A percentile compares a stretch with the other conserved stretches of the same genome.
Evolutionary conservation across 805 yeast genomes (phyloP).

Genomic region (Monosporozyma servazzii): DNA sequence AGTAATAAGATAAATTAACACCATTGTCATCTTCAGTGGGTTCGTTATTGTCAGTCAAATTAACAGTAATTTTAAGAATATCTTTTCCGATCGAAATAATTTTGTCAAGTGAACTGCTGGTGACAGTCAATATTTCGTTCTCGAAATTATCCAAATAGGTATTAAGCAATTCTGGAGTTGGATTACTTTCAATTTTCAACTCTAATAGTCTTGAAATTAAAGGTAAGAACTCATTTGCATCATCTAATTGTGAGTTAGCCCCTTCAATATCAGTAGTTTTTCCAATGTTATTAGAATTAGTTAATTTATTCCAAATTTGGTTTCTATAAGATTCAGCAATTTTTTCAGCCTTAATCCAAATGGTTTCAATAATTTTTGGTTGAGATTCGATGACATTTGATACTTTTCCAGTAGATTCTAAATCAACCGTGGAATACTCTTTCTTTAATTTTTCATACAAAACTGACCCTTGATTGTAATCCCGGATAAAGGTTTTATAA

Average conservation of each 20-base stretch:
- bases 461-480: slow-evolving; percentile 45
- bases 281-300: slow-evolving; percentile 10
- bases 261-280: neutral
- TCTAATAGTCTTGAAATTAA: slow-evolving; percentile 49
- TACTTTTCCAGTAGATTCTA: neutral
- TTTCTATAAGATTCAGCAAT: slow-evolving; percentile 47
- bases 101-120: slow-evolving; percentile 34
- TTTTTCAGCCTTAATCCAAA: slow-evolving; percentile 49
- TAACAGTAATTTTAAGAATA: slow-evolving; percentile 23
- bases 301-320: slow-evolving; percentile 43
- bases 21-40: slow-evolving; percentile 15
- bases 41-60: slow-evolving; percentile 11
- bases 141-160: slow-evolving; percentile 38
- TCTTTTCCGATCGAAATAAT: slow-evolving; percentile 34
- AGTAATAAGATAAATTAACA: slow-evolving; percentile 29
- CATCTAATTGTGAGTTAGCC: neutral
- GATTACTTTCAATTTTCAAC: slow-evolving; percentile 55
- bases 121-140: slow-evolving; percentile 33
- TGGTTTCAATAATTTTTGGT: slow-evolving; percentile 35
- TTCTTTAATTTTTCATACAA: slow-evolving; percentile 12
- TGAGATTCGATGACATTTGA: neutral
- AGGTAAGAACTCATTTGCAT: slow-evolving; percentile 26
- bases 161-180: slow-evolving; percentile 53
- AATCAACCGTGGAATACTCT: neutral
- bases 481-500: slow-evolving; percentile 47